These are phyloP conservation scores for Paxillus involutus DNA, from an alignment of 768 basidiomycete genomes.

Conservation along the genomic window DNA sequence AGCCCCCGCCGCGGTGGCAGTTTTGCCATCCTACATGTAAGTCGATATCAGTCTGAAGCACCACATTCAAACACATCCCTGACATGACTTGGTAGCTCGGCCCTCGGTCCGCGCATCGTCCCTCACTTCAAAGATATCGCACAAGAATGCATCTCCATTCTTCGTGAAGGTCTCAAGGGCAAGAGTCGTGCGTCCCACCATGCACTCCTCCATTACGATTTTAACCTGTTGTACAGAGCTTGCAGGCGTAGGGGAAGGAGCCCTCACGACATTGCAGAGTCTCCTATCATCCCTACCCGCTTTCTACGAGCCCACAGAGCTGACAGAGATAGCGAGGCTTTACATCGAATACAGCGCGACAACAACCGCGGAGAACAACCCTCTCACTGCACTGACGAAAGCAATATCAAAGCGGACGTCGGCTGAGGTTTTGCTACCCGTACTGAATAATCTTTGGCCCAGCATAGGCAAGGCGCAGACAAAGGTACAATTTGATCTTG, in stretches of 20 bases:
- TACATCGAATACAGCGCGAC: conserved; percentile 46
- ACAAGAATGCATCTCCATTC: conserved; percentile 49
- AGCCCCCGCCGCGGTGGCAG: conserved; percentile 45
- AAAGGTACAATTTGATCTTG: conserved; percentile 31
- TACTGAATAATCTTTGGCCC: conserved; percentile 61
- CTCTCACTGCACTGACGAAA: conserved; percentile 51
- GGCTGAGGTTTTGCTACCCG: conserved; percentile 63
- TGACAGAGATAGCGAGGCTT: conserved; percentile 54
- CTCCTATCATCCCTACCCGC: conserved; percentile 75
- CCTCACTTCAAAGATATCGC: conserved; percentile 79
- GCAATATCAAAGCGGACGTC: conserved; percentile 70
- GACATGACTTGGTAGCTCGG: conserved; percentile 43
- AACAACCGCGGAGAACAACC: conserved; percentile 17
- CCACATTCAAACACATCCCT: neutral
- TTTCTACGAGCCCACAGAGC: conserved; percentile 71
- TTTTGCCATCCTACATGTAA: conserved; percentile 67
- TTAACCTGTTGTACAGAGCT: conserved; percentile 23
- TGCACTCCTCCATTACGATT: neutral
- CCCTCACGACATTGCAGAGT: conserved; percentile 56
- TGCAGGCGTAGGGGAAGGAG: conserved; percentile 32
- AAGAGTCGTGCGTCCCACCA: conserved; percentile 32
- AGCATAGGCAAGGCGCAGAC: conserved; percentile 33
- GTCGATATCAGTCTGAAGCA: neutral
- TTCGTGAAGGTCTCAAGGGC: conserved; percentile 39
- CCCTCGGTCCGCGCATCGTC: conserved; percentile 86